These are phyloP conservation scores for Globisporangium acanthophoron DNA, from an alignment of 352 stramenopile genomes.

Conservation along the genomic window DNA sequence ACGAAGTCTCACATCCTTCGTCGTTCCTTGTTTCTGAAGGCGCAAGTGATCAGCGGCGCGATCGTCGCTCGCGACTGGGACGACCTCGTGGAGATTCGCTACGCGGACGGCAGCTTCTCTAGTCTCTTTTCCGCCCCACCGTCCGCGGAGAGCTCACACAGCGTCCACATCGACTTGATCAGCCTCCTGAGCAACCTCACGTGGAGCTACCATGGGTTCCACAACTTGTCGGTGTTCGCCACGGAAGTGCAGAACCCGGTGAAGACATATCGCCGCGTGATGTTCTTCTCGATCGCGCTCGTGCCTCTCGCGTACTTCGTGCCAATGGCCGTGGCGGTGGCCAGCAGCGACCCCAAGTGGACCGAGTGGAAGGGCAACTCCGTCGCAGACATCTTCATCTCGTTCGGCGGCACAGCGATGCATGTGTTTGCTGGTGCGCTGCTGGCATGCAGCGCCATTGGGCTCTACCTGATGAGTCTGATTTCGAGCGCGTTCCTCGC, in stretches of 20 bases:
- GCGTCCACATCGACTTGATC: constrained; percentile 16
- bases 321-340: constrained; percentile 26
- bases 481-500: constrained; percentile 47
- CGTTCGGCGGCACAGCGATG: constrained; percentile 28
- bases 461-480: constrained; percentile 40
- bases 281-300: constrained; percentile 29
- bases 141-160: not conserved
- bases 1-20: not conserved
- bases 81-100: constrained; percentile 25
- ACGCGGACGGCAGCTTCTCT: constrained; percentile 13
- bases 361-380: constrained; percentile 34
- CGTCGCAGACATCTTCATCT: constrained; percentile 25
- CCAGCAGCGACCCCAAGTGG: constrained; percentile 36
- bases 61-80: constrained; percentile 28
- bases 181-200: constrained; percentile 31
- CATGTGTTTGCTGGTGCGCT: constrained; percentile 26
- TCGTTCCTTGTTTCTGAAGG: constrained; percentile 9
- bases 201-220: constrained; percentile 53
- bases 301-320: constrained; percentile 46
- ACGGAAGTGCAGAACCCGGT: constrained; percentile 31
- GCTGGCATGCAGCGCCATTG: constrained; percentile 29
- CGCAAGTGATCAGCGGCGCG: constrained; percentile 31
- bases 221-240: constrained; percentile 49
- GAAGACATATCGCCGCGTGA: constrained; percentile 32
- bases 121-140: not conserved